These are phyloP conservation scores for Chlamydomonas incerta DNA, from an alignment of 139 green algal species.

Conservation along the genomic window DNA sequence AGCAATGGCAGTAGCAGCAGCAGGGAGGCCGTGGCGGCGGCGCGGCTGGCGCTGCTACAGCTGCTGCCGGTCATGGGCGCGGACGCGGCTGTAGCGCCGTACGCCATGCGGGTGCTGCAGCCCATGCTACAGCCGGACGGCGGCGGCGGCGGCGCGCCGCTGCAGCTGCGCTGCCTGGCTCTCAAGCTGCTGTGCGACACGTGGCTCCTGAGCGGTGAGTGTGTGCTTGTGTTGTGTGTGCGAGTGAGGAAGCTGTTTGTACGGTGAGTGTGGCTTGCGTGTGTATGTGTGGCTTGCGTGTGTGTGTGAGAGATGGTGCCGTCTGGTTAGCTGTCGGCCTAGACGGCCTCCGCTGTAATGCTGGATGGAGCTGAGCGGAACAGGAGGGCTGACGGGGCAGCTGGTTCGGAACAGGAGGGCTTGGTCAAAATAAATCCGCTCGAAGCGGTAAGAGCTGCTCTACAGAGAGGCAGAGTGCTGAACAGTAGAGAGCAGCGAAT, in stretches of 20 bases:
- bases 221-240: background rate
- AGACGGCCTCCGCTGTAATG: no score
- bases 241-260: background rate
- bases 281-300: background rate
- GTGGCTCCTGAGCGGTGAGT: slow-evolving; percentile 51
- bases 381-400: no score
- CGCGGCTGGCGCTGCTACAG: slow-evolving; percentile 53
- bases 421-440: no score
- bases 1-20: background rate
- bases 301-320: no score
- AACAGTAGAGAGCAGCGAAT: no score
- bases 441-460: no score
- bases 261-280: no score
- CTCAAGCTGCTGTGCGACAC: slow-evolving; percentile 59
- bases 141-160: background rate
- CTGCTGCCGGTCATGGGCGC: slow-evolving; percentile 47
- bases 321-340: no score
- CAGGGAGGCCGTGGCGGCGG: background rate
- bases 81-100: slow-evolving; percentile 52
- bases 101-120: slow-evolving; percentile 57
- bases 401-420: no score
- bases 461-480: no score
- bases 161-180: slow-evolving; percentile 57
- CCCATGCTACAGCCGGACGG: slow-evolving; percentile 34
- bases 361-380: no score